These are phyloP conservation scores for Gonium pectorale DNA, from an alignment of 139 green algal genomes.

Conservation along the genomic window DNA sequence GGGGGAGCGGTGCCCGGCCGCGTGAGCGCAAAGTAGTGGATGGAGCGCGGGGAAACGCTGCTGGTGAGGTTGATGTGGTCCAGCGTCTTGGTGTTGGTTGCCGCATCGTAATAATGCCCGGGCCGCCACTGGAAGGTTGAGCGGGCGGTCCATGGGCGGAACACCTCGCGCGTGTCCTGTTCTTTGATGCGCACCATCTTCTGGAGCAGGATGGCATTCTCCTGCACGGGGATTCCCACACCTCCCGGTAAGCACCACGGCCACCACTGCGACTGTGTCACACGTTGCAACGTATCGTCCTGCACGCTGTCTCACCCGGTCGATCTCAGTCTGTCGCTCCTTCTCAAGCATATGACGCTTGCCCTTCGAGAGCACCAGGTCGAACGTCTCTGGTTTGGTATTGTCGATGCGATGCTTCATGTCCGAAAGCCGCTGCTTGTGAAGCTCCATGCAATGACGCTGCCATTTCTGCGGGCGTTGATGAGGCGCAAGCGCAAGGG, in stretches of 20 bases:
- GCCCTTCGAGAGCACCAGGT: constrained; percentile 24
- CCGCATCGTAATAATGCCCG: constrained; percentile 36
- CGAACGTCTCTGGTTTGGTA: constrained; percentile 25
- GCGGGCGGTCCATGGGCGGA: constrained; percentile 49
- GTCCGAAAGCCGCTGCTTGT: constrained; percentile 46
- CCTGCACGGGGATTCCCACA: too few species aligned
- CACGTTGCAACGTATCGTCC: too few species aligned
- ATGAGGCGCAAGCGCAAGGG: too few species aligned
- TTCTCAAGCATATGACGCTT: constrained; percentile 42
- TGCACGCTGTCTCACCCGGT: constrained; percentile 49
- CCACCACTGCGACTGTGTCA: too few species aligned
- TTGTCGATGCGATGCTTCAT: constrained; percentile 40
- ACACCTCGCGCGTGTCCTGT: constrained; percentile 36
- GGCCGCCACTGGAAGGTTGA: constrained; percentile 49
- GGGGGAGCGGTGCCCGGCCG: constrained; percentile 13
- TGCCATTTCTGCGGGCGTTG: constrained; percentile 40
- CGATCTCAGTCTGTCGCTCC: constrained; percentile 39
- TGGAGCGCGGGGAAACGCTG: constrained; percentile 27
- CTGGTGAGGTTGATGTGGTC: constrained; percentile 54
- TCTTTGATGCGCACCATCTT: constrained; percentile 57
- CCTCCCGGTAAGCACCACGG: too few species aligned
- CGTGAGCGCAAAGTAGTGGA: constrained; percentile 21
- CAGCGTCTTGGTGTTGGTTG: constrained; percentile 46
- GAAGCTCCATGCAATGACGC: constrained; percentile 33
- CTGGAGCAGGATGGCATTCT: constrained; percentile 51